Conservation (phyloP, 768 basidiomycete species). For the Rhodotorula taiwanensis region DNA sequence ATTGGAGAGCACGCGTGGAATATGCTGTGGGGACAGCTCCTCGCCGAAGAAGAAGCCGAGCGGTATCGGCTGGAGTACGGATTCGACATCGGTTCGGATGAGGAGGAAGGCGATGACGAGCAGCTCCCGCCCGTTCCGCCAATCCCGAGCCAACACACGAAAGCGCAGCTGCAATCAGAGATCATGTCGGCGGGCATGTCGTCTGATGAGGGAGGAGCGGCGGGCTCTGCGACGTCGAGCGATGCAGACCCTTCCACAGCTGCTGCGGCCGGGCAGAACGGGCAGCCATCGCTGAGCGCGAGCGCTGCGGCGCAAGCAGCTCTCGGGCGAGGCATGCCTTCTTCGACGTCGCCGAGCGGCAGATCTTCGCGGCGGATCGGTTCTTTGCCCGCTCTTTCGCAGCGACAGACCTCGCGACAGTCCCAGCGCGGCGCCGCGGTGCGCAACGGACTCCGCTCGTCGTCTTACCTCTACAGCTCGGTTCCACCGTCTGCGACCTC, state of each 20-base stretch:
- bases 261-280: too few species aligned
- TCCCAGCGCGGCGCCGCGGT: constrained; percentile 12
- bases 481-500: neutral
- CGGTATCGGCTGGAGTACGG: constrained; percentile 10
- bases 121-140: constrained; percentile 48
- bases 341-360: too few species aligned
- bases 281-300: too few species aligned
- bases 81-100: constrained; percentile 48
- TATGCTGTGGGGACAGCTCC: constrained; percentile 59
- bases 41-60: constrained; percentile 30
- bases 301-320: too few species aligned
- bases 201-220: too few species aligned
- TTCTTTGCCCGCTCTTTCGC: constrained; percentile 43
- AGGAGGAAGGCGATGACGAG: constrained; percentile 42
- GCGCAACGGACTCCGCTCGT: neutral
- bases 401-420: constrained; percentile 25
- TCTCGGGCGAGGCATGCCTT: too few species aligned
- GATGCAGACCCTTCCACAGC: too few species aligned
- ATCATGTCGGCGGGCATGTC: too few species aligned
- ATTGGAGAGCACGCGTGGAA: constrained; percentile 83
- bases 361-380: too few species aligned
- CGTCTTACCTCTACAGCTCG: constrained; percentile 8
- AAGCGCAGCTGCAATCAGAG: neutral
- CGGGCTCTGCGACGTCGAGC: too few species aligned
- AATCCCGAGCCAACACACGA: constrained; percentile 45